phyloP scores from a whole-genome alignment of 805 yeast species.

The Saccharomyces jurei region DNA sequence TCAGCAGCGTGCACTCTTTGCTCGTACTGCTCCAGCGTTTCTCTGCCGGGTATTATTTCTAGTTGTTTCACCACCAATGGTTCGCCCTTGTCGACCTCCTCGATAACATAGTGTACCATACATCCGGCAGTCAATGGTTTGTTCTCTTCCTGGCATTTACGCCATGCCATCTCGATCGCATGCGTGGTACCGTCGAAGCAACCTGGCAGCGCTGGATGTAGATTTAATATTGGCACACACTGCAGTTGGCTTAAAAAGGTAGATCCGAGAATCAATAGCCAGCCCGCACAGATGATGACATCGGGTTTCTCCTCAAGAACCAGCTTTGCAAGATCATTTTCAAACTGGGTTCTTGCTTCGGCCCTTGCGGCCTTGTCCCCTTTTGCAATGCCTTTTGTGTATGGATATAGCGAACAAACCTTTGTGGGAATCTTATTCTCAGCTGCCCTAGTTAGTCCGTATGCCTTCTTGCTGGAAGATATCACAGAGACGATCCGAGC shows the following conservation, averaged over 20 bases:
- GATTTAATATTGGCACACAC: slow-evolving; percentile 72
- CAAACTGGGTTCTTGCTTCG: slow-evolving; percentile 61
- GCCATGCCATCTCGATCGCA: slow-evolving; percentile 94
- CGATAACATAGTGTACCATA: slow-evolving; percentile 95
- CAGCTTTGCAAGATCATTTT: slow-evolving; percentile 64
- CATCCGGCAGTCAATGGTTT: slow-evolving; percentile 79
- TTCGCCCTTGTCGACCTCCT: slow-evolving; percentile 89
- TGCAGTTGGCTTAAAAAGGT: slow-evolving; percentile 61
- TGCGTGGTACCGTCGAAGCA: slow-evolving; percentile 89
- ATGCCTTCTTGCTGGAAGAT: slow-evolving; percentile 81
- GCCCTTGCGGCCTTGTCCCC: slow-evolving; percentile 52
- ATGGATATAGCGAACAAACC: slow-evolving; percentile 61
- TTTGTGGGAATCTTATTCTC: slow-evolving; percentile 62
- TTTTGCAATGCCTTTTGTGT: slow-evolving; percentile 69
- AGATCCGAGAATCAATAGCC: slow-evolving; percentile 90
- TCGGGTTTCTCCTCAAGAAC: slow-evolving; percentile 64
- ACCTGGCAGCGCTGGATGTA: slow-evolving; percentile 96
- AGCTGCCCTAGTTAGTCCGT: slow-evolving; percentile 73
- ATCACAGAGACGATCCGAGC: slow-evolving; percentile 61
- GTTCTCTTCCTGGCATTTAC: slow-evolving; percentile 66
- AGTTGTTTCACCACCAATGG: slow-evolving; percentile 80
- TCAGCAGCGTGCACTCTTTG: slow-evolving; percentile 74
- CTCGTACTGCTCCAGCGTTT: slow-evolving; percentile 73
- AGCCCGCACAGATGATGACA: slow-evolving; percentile 93
- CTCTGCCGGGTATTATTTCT: slow-evolving; percentile 54